phyloP scores from a whole-genome alignment of 257 asterid genomes.

The Oldenlandia corymbosa region DNA sequence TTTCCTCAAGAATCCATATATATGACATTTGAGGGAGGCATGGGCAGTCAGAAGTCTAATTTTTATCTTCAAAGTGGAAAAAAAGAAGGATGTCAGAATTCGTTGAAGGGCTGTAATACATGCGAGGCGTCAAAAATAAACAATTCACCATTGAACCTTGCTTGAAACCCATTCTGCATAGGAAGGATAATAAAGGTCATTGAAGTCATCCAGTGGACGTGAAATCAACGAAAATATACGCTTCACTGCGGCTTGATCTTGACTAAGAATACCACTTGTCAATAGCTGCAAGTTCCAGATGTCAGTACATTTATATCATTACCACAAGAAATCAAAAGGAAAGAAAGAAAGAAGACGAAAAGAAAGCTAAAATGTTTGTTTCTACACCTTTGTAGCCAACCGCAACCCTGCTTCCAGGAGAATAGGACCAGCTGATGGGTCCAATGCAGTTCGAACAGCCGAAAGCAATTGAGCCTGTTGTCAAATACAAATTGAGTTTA shows the following conservation, averaged over 20 bases:
- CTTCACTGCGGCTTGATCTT: constrained; percentile 89
- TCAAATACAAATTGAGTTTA: background rate
- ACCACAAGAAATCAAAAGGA: constrained; percentile 13
- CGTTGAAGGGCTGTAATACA: constrained; percentile 2
- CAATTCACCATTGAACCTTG: constrained; percentile 50
- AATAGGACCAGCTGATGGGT: constrained; percentile 71
- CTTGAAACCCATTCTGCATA: constrained; percentile 99
- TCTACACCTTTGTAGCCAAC: constrained; percentile 83
- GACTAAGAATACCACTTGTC: constrained; percentile 90
- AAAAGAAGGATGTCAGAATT: constrained; percentile 3
- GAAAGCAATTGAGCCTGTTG: constrained; percentile 89
- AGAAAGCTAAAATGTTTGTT: background rate
- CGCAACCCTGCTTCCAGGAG: constrained; percentile 92
- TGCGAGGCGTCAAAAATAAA: background rate
- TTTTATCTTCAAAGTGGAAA: constrained; percentile 60
- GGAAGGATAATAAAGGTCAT: constrained; percentile 86
- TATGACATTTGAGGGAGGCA: constrained; percentile 92
- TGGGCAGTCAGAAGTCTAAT: constrained; percentile 91
- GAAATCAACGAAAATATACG: constrained; percentile 95
- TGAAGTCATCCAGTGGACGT: constrained; percentile 88
- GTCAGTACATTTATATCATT: constrained; percentile 25
- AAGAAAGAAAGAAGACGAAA: background rate
- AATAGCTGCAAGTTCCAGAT: constrained; percentile 60
- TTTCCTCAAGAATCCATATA: constrained; percentile 64
- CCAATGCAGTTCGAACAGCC: constrained; percentile 96